Base-by-base conservation (phyloP, 148 eudicot species). In the Spergularia bocconei region DNA sequence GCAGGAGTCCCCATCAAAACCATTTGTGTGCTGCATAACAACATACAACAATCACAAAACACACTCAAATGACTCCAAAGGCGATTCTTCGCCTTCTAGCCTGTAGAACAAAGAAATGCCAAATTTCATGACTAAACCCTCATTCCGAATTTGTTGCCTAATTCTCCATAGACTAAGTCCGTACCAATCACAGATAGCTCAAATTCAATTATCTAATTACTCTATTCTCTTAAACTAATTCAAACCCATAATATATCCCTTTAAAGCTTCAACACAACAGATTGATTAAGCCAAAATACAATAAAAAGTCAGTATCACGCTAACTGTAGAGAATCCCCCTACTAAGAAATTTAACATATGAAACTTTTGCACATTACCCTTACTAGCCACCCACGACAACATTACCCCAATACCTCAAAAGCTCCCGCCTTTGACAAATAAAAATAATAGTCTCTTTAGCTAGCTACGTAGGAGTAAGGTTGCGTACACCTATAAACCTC, bases 11-110 rank as follows among this genome's bases (percentile, higher is more conserved):
- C 39, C 63, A 44, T 33, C 11, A 19, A 60, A 41, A 17, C 36
- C 55, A 17, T 69, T 25, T 19, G 23, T 20, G 75, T 71, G 63
- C 79, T 80, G 83, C 76, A 80, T 65, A 4, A 51, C 55, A 80
- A 60, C 69, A 76, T 25, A 75, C 44, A 70, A 64, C 12, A 71
- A 50, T 20, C 55, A 75, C 33, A 3, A 64, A 44, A 70, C 58
- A 71, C 52, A 48, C 50, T 59, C 65, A 54, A 19, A 62, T n/a
- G 16, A 10, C 11, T 47, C 20, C 41, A 25, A 69, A 53, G 14
- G 14, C 59, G 2, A 52, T 4, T 52, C 16, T 23, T 51, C 59
- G 57, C 5, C 29, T 53, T 69, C 60, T 9, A 51, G 41, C 72
- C 72, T 13, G n/a, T 52, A 2, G 5, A 69, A 51, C 29, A 13